A percentile compares a stretch with the other conserved stretches of the same genome.
Conservation (phyloP, 1,139 yeast genomes). For the Candida labiduridarum region DNA sequence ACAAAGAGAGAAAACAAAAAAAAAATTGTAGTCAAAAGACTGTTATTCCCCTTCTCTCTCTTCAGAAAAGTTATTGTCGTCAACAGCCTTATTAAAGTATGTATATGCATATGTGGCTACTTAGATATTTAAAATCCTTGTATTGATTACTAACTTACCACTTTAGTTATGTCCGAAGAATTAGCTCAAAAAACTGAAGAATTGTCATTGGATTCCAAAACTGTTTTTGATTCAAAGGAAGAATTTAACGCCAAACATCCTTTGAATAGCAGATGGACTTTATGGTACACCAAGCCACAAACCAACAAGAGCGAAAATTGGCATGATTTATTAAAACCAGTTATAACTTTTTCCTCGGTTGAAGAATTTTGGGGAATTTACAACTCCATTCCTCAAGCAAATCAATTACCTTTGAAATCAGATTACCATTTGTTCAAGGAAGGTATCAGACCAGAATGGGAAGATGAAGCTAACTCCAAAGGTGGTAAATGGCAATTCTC, state of each 20-base stretch:
- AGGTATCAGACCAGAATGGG: constrained; percentile 99
- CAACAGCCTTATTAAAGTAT: not conserved
- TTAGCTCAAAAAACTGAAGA: constrained; percentile 56
- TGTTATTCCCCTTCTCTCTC: not conserved
- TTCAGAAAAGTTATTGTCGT: not conserved
- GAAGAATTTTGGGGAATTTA: constrained; percentile 99
- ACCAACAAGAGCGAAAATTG: constrained; percentile 80
- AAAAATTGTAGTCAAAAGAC: not conserved
- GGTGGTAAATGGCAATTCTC: constrained; percentile 93
- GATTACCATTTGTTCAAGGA: constrained; percentile 96
- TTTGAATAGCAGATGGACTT: constrained; percentile 89
- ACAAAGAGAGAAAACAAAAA: no score
- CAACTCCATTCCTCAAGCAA: constrained; percentile 91
- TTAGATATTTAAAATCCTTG: no score
- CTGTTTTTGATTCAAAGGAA: constrained; percentile 68
- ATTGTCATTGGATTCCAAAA: constrained; percentile 52
- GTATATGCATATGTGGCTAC: not conserved
- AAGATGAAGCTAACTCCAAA: constrained; percentile 79
- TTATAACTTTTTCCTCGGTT: constrained; percentile 86
- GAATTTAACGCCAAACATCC: constrained; percentile 88
- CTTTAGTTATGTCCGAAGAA: constrained; percentile 48
- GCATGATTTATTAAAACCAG: constrained; percentile 92
- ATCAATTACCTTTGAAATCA: constrained; percentile 86
- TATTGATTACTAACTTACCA: not conserved
- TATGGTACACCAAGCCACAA: constrained; percentile 97